A percentile compares a stretch with the other conserved stretches of the same genome.
Conservation (phyloP, 1,284 basidiomycete species). For the Pascua guehoae region DNA sequence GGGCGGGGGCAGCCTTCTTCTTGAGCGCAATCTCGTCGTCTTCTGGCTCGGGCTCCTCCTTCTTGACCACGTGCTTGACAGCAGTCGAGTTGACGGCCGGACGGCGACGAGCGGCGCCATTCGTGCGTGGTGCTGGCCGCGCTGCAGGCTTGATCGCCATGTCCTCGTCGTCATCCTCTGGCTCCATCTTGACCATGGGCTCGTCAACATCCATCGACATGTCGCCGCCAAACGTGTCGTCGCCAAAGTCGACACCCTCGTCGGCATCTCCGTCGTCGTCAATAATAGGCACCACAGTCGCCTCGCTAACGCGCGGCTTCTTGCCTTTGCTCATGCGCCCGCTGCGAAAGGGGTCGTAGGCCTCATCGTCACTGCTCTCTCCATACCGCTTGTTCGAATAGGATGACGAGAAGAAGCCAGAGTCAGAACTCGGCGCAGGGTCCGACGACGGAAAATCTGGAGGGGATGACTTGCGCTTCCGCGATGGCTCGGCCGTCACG, state of each 20-base stretch:
- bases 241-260: slow-evolving; percentile 19
- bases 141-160: slow-evolving; percentile 18
- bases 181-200: slow-evolving; percentile 45
- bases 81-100: slow-evolving; percentile 49
- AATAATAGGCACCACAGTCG: slow-evolving; percentile 28
- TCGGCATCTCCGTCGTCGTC: slow-evolving; percentile 22
- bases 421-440: slow-evolving; percentile 47
- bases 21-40: slow-evolving; percentile 27
- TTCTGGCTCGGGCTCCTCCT: slow-evolving; percentile 36
- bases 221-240: background rate
- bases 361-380: slow-evolving; percentile 49
- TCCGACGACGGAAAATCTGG: slow-evolving; percentile 44
- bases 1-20: slow-evolving; percentile 22
- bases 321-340: slow-evolving; percentile 40
- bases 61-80: slow-evolving; percentile 50
- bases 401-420: slow-evolving; percentile 51
- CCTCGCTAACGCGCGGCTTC: slow-evolving; percentile 42
- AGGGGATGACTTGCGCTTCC: slow-evolving; percentile 71
- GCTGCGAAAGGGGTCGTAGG: slow-evolving; percentile 30
- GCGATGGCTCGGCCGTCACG: slow-evolving; percentile 39
- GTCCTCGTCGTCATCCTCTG: slow-evolving; percentile 48
- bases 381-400: slow-evolving; percentile 30
- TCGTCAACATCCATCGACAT: slow-evolving; percentile 28
- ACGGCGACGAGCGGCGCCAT: slow-evolving; percentile 28
- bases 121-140: too few species aligned